Evolutionary conservation across 2,329 filamentous ascomycete genomes (phyloP).

Genomic region (Xylariomycetidae sp.): DNA sequence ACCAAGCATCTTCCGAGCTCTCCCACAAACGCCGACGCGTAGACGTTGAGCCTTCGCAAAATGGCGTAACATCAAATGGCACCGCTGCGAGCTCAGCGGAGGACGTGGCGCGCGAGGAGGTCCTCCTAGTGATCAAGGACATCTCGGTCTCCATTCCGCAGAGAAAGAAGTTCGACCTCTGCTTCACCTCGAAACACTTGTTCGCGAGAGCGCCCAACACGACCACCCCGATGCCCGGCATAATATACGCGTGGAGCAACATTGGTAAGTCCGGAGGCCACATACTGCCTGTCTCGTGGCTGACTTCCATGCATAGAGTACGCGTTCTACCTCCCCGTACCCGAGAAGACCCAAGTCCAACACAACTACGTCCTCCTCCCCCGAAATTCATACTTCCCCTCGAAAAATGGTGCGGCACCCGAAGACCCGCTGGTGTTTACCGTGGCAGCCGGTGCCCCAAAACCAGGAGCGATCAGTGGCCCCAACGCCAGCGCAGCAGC

Average conservation of each 20-base stretch:
- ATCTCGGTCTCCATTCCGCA: conserved; percentile 62
- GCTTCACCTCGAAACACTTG: conserved; percentile 53
- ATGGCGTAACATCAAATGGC: conserved; percentile 17
- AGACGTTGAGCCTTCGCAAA: conserved; percentile 32
- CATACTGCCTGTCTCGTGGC: not conserved
- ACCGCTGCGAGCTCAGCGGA: conserved; percentile 20
- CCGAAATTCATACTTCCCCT: conserved; percentile 44
- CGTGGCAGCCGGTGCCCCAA: conserved; percentile 52
- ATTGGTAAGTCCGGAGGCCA: conserved; percentile 40
- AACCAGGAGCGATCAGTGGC: conserved; percentile 51
- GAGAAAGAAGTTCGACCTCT: conserved; percentile 62
- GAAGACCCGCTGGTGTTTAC: conserved; percentile 60
- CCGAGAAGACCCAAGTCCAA: conserved; percentile 59
- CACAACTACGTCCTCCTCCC: conserved; percentile 62
- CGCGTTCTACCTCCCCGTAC: conserved; percentile 57
- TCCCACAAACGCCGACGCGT: conserved; percentile 48
- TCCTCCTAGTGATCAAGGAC: conserved; percentile 57
- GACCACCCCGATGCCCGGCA: conserved; percentile 44
- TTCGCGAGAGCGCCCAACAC: conserved; percentile 51
- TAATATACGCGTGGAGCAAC: conserved; percentile 54
- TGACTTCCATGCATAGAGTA: conserved; percentile 40
- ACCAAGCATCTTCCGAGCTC: conserved; percentile 31
- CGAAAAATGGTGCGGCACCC: conserved; percentile 35
- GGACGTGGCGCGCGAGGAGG: conserved; percentile 41
- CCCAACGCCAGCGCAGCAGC: conserved; percentile 42